Conservation (phyloP, 202 grass and related monocot genomes). For the Panicum hallii region DNA sequence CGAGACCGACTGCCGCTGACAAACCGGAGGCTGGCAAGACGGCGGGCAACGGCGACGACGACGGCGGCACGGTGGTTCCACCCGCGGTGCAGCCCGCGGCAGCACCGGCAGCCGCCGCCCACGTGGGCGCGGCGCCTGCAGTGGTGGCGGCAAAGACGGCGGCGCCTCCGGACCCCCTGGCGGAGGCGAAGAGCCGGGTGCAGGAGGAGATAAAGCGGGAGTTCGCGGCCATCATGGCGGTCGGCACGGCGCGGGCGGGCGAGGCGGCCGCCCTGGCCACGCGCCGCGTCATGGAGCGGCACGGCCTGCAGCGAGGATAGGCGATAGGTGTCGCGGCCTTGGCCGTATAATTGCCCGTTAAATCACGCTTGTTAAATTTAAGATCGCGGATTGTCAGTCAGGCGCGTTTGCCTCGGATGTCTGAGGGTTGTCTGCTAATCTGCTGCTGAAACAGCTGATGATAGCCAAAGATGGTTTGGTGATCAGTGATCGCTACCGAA, state of each 20-base stretch:
- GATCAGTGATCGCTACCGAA: neutral
- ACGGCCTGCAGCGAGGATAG: constrained; percentile 49
- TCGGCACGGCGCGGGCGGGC: constrained; percentile 54
- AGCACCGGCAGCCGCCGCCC: neutral
- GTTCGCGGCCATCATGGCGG: constrained; percentile 74
- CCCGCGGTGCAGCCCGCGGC: constrained; percentile 23
- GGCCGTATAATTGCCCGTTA: neutral
- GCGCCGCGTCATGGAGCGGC: constrained; percentile 73
- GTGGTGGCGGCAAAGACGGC: neutral
- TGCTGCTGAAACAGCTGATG: constrained; percentile 1
- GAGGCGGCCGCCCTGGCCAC: constrained; percentile 66
- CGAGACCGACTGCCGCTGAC: neutral
- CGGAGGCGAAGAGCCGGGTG: constrained; percentile 52
- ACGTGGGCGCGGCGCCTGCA: neutral
- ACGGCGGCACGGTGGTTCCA: constrained; percentile 15
- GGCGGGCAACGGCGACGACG: neutral
- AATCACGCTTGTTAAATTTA: neutral
- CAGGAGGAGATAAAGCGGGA: constrained; percentile 80
- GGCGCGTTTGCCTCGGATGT: neutral
- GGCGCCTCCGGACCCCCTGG: constrained; percentile 46
- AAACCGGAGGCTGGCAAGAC: constrained; percentile 1
- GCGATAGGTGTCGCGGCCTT: neutral
- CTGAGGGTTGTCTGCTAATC: neutral
- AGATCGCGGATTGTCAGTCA: neutral
- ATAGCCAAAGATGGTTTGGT: neutral